Percentiles rank a stretch among this genome's conserved stretches.
Conservation (phyloP, 73 alveolate genomes). For the Paraurostyla sp. region DNA sequence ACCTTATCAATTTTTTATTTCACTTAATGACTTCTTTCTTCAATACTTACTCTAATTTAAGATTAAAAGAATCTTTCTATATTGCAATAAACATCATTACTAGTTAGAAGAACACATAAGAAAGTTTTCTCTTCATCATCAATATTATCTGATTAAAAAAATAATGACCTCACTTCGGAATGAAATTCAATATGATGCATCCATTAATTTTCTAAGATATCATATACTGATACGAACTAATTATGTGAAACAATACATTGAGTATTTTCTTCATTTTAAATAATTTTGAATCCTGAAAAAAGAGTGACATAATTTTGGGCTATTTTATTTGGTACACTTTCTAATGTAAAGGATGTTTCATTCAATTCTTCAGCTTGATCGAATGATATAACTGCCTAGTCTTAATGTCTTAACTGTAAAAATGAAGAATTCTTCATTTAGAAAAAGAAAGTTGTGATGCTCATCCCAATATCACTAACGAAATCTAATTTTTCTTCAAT, state of each 20-base stretch:
- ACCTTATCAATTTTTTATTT: too few relatives aligned
- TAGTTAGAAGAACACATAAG: background rate
- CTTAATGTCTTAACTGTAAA: background rate
- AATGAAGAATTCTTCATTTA: background rate
- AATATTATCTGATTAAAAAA: background rate
- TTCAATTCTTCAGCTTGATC: background rate
- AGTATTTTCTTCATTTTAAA: background rate
- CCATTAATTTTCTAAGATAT: slow-evolving; percentile 3
- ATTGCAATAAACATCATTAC: background rate
- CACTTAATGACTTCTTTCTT: too few relatives aligned
- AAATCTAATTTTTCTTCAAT: background rate
- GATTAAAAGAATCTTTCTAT: too few relatives aligned
- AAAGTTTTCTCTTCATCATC: background rate
- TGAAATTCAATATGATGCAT: slow-evolving; percentile 25
- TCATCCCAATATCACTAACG: slow-evolving; percentile 1
- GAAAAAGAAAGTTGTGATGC: background rate
- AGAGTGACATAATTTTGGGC: slow-evolving; percentile 12
- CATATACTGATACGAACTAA: slow-evolving; percentile 27
- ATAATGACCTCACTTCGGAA: background rate
- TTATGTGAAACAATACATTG: slow-evolving; percentile 17
- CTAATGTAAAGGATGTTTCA: background rate
- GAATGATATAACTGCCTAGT: background rate
- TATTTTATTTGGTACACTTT: background rate
- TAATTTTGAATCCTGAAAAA: background rate
- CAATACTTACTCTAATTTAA: too few relatives aligned